Base-by-base conservation (phyloP, 192 early-diverging fungal genomes). In the Coemansia sp. region DNA sequence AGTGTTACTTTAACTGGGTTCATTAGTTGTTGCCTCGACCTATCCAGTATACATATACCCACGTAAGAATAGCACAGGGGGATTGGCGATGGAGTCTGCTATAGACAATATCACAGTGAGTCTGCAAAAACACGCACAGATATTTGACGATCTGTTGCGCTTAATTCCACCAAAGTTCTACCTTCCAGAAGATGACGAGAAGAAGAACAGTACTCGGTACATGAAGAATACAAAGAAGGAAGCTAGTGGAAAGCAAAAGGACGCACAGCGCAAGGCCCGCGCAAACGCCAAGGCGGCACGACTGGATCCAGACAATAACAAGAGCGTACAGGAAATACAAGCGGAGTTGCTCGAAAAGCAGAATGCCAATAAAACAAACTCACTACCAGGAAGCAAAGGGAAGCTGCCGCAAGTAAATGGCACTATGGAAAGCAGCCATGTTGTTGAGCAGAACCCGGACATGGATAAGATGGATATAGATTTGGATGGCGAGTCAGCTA, bases 91-190 rank as follows among this genome's bases (percentile, higher is more conserved):
- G 59, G 65, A 66, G 49, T 54, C 69, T 47, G 57, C 49, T 31
- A 73, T 78, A 26, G 71, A 69, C 12, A 56, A 59, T 23, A 63
- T 78, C 22, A 65, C 87, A 82, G 84, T 79, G 27, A 88, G 91
- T 56, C 80, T 95, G 28, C 68, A 69, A 59, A 63, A 69, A 22
- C 86, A 93, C 64, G 84, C 85, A 14, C 71, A 83, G 54, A 81
- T 83, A 30, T 91, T 95, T 60, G 90, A 95, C 66, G 81, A 74
- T 26, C 80, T 95, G 41, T 80, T 95, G 34, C 83, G 90, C 49
- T 82, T 92, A 62, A 93, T 95, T 71, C 93, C 93, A 28, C 86
- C 90, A 52, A 88, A 90, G 75, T 89, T 87, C 67, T 95, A 95
- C 72, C 80, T 93, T 22, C 84, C 85, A 51, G 81, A 88, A 34